These are phyloP conservation scores for Cryptosporidium canis DNA, from an alignment of 169 alveolate genomes.

Conservation along the genomic window DNA sequence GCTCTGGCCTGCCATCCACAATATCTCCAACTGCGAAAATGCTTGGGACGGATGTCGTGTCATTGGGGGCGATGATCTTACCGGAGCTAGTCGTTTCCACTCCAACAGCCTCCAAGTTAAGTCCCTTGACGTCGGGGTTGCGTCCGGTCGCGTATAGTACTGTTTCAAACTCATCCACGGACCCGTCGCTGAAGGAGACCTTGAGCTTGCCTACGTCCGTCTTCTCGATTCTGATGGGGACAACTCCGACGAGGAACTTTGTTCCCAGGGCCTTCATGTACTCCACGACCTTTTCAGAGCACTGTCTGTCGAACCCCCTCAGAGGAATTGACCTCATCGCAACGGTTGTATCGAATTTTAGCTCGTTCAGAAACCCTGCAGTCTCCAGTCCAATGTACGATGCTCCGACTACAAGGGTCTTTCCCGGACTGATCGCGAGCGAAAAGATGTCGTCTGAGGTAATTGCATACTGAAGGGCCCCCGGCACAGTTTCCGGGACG, in stretches of 20 bases:
- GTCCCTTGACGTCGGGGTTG: conserved; percentile 85
- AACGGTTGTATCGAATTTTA: conserved; percentile 90
- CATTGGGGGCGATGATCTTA: conserved; percentile 88
- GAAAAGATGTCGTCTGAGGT: conserved; percentile 97
- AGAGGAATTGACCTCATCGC: conserved; percentile 92
- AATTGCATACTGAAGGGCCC: conserved; percentile 90
- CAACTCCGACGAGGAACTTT: conserved; percentile 85
- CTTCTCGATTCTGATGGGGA: conserved; percentile 88
- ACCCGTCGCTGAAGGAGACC: conserved; percentile 82
- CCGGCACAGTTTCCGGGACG: conserved; percentile 89
- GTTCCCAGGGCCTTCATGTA: conserved; percentile 91
- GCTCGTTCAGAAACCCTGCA: conserved; percentile 95
- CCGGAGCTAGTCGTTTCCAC: conserved; percentile 81
- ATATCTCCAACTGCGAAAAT: conserved; percentile 96
- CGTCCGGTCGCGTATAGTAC: conserved; percentile 98
- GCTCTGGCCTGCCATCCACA: conserved; percentile 91
- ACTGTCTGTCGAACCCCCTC: conserved; percentile 96
- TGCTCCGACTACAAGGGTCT: conserved; percentile 96
- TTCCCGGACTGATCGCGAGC: conserved; percentile 90
- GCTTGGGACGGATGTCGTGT: conserved; percentile 87
- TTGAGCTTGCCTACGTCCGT: conserved; percentile 77
- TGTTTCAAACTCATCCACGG: conserved; percentile 90
- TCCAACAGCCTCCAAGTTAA: conserved; percentile 86
- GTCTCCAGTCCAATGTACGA: conserved; percentile 97
- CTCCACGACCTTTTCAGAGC: conserved; percentile 88